Conservation (phyloP, 768 basidiomycete species). For the Amanita brunnescens region DNA sequence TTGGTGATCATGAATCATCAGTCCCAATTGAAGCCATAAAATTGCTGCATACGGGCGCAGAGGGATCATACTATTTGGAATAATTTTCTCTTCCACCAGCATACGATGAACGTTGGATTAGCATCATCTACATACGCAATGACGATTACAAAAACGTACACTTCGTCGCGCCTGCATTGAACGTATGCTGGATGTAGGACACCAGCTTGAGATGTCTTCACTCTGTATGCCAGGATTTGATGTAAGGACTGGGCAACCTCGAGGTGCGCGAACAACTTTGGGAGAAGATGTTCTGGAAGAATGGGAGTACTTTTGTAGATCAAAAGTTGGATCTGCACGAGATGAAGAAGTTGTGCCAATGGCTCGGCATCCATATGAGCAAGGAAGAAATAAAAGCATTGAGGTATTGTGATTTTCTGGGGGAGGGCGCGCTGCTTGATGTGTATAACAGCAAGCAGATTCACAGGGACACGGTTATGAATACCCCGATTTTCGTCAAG, state of each 20-base stretch:
- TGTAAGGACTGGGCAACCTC: constrained; percentile 62
- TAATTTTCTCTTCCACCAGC: constrained; percentile 62
- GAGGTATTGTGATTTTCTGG: constrained; percentile 28
- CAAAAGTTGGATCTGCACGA: constrained; percentile 65
- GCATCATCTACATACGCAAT: constrained; percentile 75
- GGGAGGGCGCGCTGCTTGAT: not conserved
- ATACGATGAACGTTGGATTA: constrained; percentile 76
- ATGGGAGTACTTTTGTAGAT: constrained; percentile 43
- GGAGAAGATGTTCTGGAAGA: constrained; percentile 83
- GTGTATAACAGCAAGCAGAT: constrained; percentile 60
- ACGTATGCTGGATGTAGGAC: constrained; percentile 46
- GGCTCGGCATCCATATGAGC: constrained; percentile 61
- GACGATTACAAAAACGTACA: constrained; percentile 81
- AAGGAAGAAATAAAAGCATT: constrained; percentile 48
- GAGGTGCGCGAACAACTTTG: constrained; percentile 69
- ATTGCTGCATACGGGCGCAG: constrained; percentile 72
- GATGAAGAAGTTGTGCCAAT: constrained; percentile 61
- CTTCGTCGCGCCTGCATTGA: constrained; percentile 60
- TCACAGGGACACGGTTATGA: constrained; percentile 44
- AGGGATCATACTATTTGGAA: constrained; percentile 68
- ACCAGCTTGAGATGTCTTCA: constrained; percentile 58
- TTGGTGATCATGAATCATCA: too few relatives aligned
- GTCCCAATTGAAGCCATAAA: constrained; percentile 87
- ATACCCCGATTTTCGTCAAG: constrained; percentile 84
- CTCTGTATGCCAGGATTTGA: constrained; percentile 63